These are phyloP conservation scores for Ceratobasidium theobromae DNA, from an alignment of 1,284 basidiomycete species.

Conservation along the genomic window DNA sequence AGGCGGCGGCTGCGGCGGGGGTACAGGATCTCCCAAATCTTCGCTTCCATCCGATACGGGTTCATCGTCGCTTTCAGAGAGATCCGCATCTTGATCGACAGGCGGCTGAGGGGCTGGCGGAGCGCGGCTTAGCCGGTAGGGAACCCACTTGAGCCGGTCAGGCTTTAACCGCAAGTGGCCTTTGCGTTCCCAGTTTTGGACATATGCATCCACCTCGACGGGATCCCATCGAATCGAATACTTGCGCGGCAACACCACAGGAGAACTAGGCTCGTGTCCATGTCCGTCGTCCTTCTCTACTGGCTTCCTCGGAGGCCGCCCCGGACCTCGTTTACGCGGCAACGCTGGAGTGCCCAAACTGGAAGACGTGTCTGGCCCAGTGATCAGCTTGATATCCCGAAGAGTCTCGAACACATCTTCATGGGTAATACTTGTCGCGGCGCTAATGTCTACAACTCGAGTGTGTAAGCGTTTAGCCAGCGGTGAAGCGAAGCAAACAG, in stretches of 20 bases:
- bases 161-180: slow-evolving; percentile 79
- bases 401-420: slow-evolving; percentile 86
- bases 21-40: slow-evolving; percentile 12
- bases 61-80: slow-evolving; percentile 70
- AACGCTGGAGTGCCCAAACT: slow-evolving; percentile 1
- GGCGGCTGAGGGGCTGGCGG: slow-evolving; percentile 38
- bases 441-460: slow-evolving; percentile 71
- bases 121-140: slow-evolving; percentile 67
- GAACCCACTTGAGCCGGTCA: slow-evolving; percentile 92
- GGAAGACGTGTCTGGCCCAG: slow-evolving; percentile 41
- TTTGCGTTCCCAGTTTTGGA: slow-evolving; percentile 75
- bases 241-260: slow-evolving; percentile 67
- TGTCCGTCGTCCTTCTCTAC: slow-evolving; percentile 41
- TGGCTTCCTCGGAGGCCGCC: slow-evolving; percentile 47
- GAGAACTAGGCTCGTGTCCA: slow-evolving; percentile 47
- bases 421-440: slow-evolving; percentile 85
- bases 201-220: slow-evolving; percentile 64
- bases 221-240: slow-evolving; percentile 80
- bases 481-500: no score
- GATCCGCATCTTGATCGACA: slow-evolving; percentile 58
- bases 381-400: slow-evolving; percentile 77
- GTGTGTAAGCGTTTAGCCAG: neutral
- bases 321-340: slow-evolving; percentile 44
- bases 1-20: neutral
- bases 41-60: slow-evolving; percentile 47